Percentiles rank a stretch among this genome's conserved stretches.
Conservation (phyloP, 2,329 filamentous ascomycete genomes). For the Fonsecaea erecta region DNA sequence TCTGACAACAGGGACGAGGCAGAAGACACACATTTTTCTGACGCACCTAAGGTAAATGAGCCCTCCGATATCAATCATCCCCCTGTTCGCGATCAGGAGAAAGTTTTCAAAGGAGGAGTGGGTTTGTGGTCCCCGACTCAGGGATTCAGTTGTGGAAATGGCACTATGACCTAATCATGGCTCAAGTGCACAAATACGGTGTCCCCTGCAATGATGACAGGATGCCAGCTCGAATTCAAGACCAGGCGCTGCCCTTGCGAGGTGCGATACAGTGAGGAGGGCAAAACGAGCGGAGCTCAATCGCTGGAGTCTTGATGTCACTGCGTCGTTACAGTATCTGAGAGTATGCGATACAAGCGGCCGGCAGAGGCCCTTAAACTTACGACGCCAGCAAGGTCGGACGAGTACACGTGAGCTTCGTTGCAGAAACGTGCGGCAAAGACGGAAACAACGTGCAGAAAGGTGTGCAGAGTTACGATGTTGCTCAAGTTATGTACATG, state of each 20-base stretch:
- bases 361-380: no score
- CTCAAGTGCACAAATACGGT: neutral
- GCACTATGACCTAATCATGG: neutral
- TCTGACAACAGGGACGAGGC: conserved; percentile 21
- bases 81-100: neutral
- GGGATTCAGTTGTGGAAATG: neutral
- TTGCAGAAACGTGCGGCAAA: no score
- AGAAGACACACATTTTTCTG: conserved; percentile 11
- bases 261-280: no score
- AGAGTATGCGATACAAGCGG: no score
- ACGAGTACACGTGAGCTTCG: no score
- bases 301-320: no score
- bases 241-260: neutral
- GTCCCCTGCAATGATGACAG: neutral
- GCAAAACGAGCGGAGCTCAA: no score
- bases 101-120: neutral
- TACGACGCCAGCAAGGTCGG: no score
- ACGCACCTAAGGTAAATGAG: no score
- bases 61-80: neutral
- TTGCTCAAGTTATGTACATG: conserved; percentile 7
- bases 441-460: conserved; percentile 12
- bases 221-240: neutral
- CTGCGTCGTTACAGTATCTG: no score
- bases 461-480: conserved; percentile 16
- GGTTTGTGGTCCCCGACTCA: neutral